A percentile compares a stretch with the other conserved stretches of the same genome.
Conservation (phyloP, 306 rosid species). For the Oemleria cerasiformis region DNA sequence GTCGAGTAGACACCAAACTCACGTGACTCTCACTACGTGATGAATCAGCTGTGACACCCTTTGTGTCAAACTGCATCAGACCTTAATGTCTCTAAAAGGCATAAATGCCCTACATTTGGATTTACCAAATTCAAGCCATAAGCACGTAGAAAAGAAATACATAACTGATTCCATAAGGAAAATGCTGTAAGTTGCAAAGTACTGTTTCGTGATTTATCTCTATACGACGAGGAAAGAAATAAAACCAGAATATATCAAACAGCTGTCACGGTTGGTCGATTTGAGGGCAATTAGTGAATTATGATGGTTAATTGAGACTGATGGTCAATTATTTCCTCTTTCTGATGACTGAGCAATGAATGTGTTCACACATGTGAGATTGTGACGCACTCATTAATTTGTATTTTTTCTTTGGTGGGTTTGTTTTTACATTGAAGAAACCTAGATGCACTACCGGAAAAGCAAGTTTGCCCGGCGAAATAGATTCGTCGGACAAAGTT, state of each 20-base stretch:
- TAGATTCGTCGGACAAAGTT: too few relatives aligned
- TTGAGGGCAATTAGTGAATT: too few relatives aligned
- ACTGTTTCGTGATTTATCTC: background rate
- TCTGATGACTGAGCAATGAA: background rate
- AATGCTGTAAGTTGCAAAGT: background rate
- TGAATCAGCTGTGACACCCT: too few relatives aligned
- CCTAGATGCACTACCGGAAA: too few relatives aligned
- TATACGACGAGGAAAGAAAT: background rate
- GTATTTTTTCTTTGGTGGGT: background rate
- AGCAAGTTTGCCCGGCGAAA: too few relatives aligned
- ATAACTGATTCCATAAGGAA: background rate
- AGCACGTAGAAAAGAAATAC: background rate
- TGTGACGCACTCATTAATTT: background rate
- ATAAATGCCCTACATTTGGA: too few relatives aligned
- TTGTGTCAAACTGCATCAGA: background rate
- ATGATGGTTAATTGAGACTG: too few relatives aligned
- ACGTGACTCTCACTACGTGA: too few relatives aligned
- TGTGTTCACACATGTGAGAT: background rate
- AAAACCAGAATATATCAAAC: background rate
- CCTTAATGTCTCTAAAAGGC: too few relatives aligned
- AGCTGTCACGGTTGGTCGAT: background rate
- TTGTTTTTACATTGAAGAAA: too few relatives aligned
- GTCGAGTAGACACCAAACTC: background rate
- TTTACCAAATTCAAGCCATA: background rate
- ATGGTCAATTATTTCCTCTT: background rate